These are phyloP conservation scores for Pseudopithomyces maydicus DNA, from an alignment of 2,329 filamentous ascomycete species.

Conservation along the genomic window DNA sequence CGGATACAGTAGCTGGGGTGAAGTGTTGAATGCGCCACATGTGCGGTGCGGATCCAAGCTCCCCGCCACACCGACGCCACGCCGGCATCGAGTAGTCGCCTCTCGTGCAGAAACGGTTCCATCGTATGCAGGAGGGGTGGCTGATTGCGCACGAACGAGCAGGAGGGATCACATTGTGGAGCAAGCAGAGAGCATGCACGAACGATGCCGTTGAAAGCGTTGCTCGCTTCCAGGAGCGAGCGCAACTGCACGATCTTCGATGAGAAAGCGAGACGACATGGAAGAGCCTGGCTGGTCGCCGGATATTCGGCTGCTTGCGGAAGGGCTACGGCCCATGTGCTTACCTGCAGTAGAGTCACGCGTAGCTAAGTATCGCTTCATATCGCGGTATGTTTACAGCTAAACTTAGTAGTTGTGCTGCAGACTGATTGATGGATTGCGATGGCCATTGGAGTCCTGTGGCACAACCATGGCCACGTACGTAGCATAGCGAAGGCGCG, in stretches of 20 bases:
- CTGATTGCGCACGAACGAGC: too few species aligned
- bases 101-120: neutral
- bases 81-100: neutral
- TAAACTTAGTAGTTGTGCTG: neutral
- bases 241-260: neutral
- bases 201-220: too few species aligned
- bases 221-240: neutral
- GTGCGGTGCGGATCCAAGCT: too few species aligned
- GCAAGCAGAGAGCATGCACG: too few species aligned
- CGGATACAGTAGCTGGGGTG: too few species aligned
- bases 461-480: too few species aligned
- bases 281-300: neutral
- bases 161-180: too few species aligned
- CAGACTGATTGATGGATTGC: neutral
- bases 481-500: too few species aligned
- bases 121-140: neutral
- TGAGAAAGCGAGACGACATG: neutral
- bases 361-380: slow-evolving; percentile 18
- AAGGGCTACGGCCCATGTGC: slow-evolving; percentile 2
- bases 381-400: slow-evolving; percentile 7
- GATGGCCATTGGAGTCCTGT: neutral
- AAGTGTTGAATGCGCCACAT: neutral
- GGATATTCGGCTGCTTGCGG: slow-evolving; percentile 3
- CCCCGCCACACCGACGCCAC: neutral
- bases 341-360: slow-evolving; percentile 8